Base-by-base conservation (phyloP, 1,284 basidiomycete species). In the Tylopilus microsporus region DNA sequence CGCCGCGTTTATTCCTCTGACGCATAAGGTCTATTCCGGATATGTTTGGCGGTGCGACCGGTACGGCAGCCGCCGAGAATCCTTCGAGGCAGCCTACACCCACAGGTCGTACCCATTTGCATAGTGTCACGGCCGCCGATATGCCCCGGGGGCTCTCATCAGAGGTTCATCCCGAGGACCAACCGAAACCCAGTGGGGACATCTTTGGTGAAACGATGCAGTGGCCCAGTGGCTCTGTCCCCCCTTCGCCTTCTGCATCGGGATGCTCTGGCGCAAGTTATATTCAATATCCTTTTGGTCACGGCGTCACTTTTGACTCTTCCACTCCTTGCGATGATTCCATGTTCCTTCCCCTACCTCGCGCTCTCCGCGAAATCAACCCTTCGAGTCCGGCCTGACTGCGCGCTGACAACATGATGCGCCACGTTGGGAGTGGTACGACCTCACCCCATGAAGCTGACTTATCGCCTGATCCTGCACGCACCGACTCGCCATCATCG, bases 321-420 rank as follows among this genome's bases (percentile, higher is more conserved):
- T 87, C 86, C 4, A 72, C 77, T 7, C 77, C 25, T 25, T 25
- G 60, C 6, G 70, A 76, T n/a, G 68, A 75, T 2, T 59, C 72
- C 1, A 13, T 62, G 3, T 59, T 71, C 70, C 54, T 77, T 73
- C 65, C 74, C 75, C 62, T 79, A 1, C 79, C 81, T 2, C 82
- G 80, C 3, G 74, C 77, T 45, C 69, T 91, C 43, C 84, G 89
- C 19, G 86, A 86, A 69, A 86, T 91, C 87, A 90, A 63, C 89
- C 86, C 0, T 92, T 91, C 65, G 89, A 91, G 64, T 90, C 87
- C 4, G 84, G 83, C 1, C 70, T 87, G 52, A 92, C 89, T 1
- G 89, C 87, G 83, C 36, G 86, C 73, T 4, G 73, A 74, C 19
- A 70, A 71, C 51, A 65, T 68, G 59, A 60, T 65, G 53, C 69